Base-by-base conservation (phyloP, 177 flowering plant genomes). In the Vitis hybrid region DNA sequence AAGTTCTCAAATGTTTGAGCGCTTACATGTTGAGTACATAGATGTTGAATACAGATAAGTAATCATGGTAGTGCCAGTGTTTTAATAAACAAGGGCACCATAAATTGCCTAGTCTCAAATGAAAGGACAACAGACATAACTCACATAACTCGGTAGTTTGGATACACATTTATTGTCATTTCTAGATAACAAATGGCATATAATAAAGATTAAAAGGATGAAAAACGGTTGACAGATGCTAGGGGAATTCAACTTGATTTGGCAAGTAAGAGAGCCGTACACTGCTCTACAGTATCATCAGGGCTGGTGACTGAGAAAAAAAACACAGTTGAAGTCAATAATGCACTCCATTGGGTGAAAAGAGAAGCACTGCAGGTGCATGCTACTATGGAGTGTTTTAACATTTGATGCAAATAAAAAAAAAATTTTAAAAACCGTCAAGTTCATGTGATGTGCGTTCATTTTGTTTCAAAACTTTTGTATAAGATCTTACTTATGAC, bases 291-390 rank as follows among this genome's bases (percentile, higher is more conserved):
- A 52, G 98, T 89, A 70, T 91, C 98, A 0, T 91, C 94, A 6
- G 98, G 97, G 83, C 92, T 89, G 57, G 88, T 89, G 27, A 93
- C 98, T 93, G 97, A 68, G 32, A 65, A 12, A 49, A 49, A 11
- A 18, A 40, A 60, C 52, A 67, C 12, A 16, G 56, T 64, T 3
- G 19, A 3, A 46, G 48, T 16, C 57, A 48, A 16, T n/a, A 67
- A 6, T 48, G 60, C 14, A n/a, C 30, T 35, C 3, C 10, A 2
- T n/a, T 15, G 14, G 16, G 72, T 8, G 15, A 6, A 58, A 21
- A 13, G 6, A 21, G 40, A 48, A 9, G 35, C 6, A 27, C 6
- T 5, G 18, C 3, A 7, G 12, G 19, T 21, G 48, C 64, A 40
- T 7, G 2, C 15, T 12, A 19, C 35, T 7, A 19, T 27, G 15